Conservation (phyloP, 768 basidiomycete genomes). For the Flagelloscypha sp. region DNA sequence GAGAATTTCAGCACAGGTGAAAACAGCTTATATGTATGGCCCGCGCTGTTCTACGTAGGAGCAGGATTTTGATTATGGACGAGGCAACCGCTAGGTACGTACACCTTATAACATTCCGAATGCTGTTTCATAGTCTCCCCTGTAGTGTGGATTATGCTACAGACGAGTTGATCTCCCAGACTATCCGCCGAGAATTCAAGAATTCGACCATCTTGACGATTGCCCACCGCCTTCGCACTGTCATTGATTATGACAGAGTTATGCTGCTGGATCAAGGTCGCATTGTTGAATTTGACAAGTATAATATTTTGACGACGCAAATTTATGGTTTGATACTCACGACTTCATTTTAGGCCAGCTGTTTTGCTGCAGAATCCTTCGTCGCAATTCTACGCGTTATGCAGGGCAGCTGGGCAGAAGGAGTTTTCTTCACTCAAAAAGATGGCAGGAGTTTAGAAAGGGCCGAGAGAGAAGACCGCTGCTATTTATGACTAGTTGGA, state of each 20-base stretch:
- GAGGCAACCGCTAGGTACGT: conserved; percentile 48
- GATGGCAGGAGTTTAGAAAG: too few relatives aligned
- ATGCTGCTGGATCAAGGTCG: conserved; percentile 49
- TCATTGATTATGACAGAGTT: conserved; percentile 55
- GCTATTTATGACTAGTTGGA: too few relatives aligned
- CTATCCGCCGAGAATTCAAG: conserved; percentile 45
- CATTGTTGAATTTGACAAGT: conserved; percentile 46
- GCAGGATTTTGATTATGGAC: conserved; percentile 58
- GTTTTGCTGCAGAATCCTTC: conserved; percentile 30
- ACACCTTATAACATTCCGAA: too few relatives aligned
- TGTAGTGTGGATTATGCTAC: conserved; percentile 54
- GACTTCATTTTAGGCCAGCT: conserved; percentile 28
- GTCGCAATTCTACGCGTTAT: conserved; percentile 40
- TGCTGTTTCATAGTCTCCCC: too few relatives aligned
- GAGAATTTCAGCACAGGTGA: conserved; percentile 65
- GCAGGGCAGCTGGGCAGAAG: conserved; percentile 40
- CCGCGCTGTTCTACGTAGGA: conserved; percentile 55
- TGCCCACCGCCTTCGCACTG: conserved; percentile 49
- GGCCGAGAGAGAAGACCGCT: too few relatives aligned
- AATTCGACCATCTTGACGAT: conserved; percentile 60
- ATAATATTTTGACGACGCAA: too few relatives aligned
- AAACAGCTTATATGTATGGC: conserved; percentile 69
- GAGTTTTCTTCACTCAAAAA: conserved; percentile 41
- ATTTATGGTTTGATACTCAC: too few relatives aligned
- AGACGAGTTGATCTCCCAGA: conserved; percentile 53